Conservation (phyloP, 2,329 filamentous ascomycete species). For the Pseudovirgaria hyperparasitica region DNA sequence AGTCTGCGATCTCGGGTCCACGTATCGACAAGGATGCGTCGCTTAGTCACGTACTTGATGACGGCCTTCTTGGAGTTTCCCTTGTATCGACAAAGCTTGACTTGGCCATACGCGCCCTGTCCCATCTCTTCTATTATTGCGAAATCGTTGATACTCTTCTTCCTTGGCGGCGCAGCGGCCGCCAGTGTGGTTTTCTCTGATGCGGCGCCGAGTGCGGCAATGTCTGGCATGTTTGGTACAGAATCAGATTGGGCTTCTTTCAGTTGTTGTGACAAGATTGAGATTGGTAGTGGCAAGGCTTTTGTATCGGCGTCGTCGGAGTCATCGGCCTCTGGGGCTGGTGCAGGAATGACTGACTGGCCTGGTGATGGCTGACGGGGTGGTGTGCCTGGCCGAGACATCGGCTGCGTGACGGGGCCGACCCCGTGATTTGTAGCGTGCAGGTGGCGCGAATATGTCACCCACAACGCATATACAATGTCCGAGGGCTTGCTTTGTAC, state of each 20-base stretch:
- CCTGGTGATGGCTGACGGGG: conserved; percentile 68
- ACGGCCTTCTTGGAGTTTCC: conserved; percentile 72
- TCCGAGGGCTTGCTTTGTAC: conserved; percentile 37
- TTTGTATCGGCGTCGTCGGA: conserved; percentile 17
- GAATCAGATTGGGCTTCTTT: conserved; percentile 36
- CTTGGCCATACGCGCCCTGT: conserved; percentile 92
- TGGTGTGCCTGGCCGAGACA: conserved; percentile 56
- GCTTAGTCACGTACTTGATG: conserved; percentile 95
- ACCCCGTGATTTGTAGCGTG: conserved; percentile 58
- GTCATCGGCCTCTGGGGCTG: conserved; percentile 23
- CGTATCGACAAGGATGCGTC: conserved; percentile 90
- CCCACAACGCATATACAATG: conserved; percentile 89
- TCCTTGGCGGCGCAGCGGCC: conserved; percentile 28
- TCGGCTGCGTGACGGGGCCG: conserved; percentile 49
- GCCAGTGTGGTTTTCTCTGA: no score
- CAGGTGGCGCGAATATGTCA: conserved; percentile 88
- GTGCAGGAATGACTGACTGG: conserved; percentile 40
- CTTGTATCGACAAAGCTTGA: conserved; percentile 86
- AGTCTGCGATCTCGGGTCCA: conserved; percentile 91
- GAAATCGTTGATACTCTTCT: conserved; percentile 84
- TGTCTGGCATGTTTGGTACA: conserved; percentile 25
- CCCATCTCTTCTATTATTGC: conserved; percentile 95
- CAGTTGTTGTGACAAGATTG: conserved; percentile 38
- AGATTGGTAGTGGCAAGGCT: conserved; percentile 26
- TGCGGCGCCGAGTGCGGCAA: conserved; percentile 6